A percentile compares a stretch with the other conserved stretches of the same genome.
phyloP scores from a whole-genome alignment of 129 eudicot genomes.

The carrot (Daucus carota) region DH1_v3.0 NC_030383.2:45184001-45184500 shows the following conservation, averaged over 20 bases:
- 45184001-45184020: slow-evolving; percentile 20
- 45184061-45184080: slow-evolving; percentile 41
- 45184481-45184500: slow-evolving; percentile 43
- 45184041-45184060: slow-evolving; percentile 41
- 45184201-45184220: slow-evolving; percentile 27
- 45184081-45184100: slow-evolving; percentile 45
- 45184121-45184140: slow-evolving; percentile 34
- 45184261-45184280: slow-evolving; percentile 50
- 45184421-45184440: slow-evolving; percentile 23
- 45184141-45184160: slow-evolving; percentile 40
- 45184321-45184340: slow-evolving; percentile 29
- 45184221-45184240: slow-evolving; percentile 24
- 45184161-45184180: slow-evolving; percentile 57
- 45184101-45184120: slow-evolving; percentile 35
- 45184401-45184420: slow-evolving; percentile 40
- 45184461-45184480: slow-evolving; percentile 39
- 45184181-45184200: slow-evolving; percentile 42
- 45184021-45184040: slow-evolving; percentile 33
- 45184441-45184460: slow-evolving; percentile 24
- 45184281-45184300: slow-evolving; percentile 50
- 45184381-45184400: slow-evolving; percentile 45
- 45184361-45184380: slow-evolving; percentile 22
- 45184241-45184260: slow-evolving; percentile 25
- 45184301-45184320: slow-evolving; percentile 20
- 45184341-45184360: slow-evolving; percentile 40